A percentile compares a stretch with the other conserved stretches of the same genome.
Evolutionary conservation across 2,329 filamentous ascomycete species (phyloP).

Genomic region (Fusarium longipes): DNA sequence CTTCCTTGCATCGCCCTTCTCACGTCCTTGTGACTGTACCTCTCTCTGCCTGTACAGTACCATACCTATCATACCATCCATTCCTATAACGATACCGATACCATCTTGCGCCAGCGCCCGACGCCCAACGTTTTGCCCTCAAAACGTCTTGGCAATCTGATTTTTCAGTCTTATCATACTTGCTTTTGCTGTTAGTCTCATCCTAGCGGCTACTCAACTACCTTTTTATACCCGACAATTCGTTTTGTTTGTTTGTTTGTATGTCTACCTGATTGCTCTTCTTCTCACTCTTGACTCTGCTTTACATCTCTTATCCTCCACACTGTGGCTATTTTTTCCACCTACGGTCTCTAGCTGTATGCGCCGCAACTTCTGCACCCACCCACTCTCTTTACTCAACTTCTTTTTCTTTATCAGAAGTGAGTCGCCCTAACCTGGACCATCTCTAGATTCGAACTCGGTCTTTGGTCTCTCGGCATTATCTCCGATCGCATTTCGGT

Average conservation of each 20-base stretch:
- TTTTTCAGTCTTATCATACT: slow-evolving; percentile 30
- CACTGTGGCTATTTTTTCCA: slow-evolving; percentile 32
- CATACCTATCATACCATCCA: neutral
- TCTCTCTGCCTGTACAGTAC: neutral
- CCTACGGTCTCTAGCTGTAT: slow-evolving; percentile 27
- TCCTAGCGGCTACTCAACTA: slow-evolving; percentile 1
- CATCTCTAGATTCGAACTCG: slow-evolving; percentile 36
- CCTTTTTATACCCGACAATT: slow-evolving; percentile 4
- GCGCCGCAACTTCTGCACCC: slow-evolving; percentile 37
- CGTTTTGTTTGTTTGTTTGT: slow-evolving; percentile 9
- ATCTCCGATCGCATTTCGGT: slow-evolving; percentile 42
- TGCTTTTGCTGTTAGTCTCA: slow-evolving; percentile 34
- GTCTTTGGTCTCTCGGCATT: slow-evolving; percentile 34
- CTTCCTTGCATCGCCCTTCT: neutral
- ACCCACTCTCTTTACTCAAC: slow-evolving; percentile 22
- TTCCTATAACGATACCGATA: slow-evolving; percentile 18
- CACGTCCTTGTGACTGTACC: neutral
- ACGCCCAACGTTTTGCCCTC: slow-evolving; percentile 37
- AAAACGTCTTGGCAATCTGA: slow-evolving; percentile 42
- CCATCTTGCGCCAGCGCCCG: slow-evolving; percentile 31
- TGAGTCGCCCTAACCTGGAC: slow-evolving; percentile 42
- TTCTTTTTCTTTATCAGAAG: slow-evolving; percentile 8
- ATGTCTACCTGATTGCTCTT: slow-evolving; percentile 1
- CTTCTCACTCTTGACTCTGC: neutral
- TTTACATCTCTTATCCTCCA: slow-evolving; percentile 23